Evolutionary conservation across 2,329 filamentous ascomycete genomes (phyloP), one percentile per base, ranked within the genome.

Genomic region (Myriangium duriaei): DNA sequence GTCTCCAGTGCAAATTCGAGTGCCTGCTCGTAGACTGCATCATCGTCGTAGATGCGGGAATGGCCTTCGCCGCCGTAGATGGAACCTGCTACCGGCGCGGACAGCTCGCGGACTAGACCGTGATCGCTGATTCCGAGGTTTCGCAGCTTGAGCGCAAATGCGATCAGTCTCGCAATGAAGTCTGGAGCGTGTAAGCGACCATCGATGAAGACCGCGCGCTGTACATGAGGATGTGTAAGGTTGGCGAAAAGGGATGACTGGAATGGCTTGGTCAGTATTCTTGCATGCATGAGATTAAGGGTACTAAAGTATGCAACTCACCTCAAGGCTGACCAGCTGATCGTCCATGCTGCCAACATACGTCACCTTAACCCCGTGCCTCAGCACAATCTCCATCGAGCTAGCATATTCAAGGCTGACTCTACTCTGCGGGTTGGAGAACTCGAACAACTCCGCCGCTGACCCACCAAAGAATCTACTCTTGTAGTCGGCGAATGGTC

Each of bases 341-440:
- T 98, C 91, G 56, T 98, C 91, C 36, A 98, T 92, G 58, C 87
- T 95, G 38, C 88, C 88, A 42, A 93, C 71, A 55, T 87, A 95
- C 0, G 86, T 81, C 34, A 96, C 74, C 29, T 84, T 75, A 11
- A 83, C 83, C 10, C 87, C 86, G 50, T 84, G 80, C 11, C 78
- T 71, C 5, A 98, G 65, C 2, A 81, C 79, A 7, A 73, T 72
- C 51, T 81, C 76, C 3, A 96, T 63, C 0, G 86, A 76, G 17
- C 76, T 67, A 49, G 84, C 76, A 48, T 95, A 92, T 47, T 82
- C 75, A 51, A 80, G 79, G 1, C 85, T 88, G 10, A 95, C 82
- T 37, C 76, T 71, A 53, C 85, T 94, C 40, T 81, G 73, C 0
- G 82, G 76, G 45, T 87, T 76, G 11, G 79, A 80, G 61, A 98